Percentiles rank a stretch among this genome's conserved stretches.
These are phyloP conservation scores for Yamadazyma sp. DNA, from an alignment of 805 yeast species.

Conservation along the genomic window DNA sequence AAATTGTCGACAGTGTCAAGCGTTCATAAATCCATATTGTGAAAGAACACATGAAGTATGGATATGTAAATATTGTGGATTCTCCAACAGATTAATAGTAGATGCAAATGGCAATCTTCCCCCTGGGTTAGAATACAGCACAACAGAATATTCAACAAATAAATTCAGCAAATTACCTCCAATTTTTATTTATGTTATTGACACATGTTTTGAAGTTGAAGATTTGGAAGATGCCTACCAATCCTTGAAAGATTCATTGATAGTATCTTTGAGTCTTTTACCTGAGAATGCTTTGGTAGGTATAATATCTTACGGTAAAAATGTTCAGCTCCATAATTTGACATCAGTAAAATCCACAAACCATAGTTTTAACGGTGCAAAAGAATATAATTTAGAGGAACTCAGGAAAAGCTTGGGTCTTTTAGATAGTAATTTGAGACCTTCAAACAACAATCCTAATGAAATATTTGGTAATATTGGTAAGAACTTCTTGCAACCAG, in stretches of 20 bases:
- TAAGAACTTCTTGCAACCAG: slow-evolving; percentile 60
- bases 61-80: slow-evolving; percentile 81
- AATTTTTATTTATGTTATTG: slow-evolving; percentile 79
- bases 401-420: slow-evolving; percentile 50
- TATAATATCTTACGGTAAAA: slow-evolving; percentile 83
- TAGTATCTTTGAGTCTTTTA: slow-evolving; percentile 64
- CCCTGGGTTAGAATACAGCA: slow-evolving; percentile 69
- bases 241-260: slow-evolving; percentile 73
- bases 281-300: slow-evolving; percentile 92
- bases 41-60: slow-evolving; percentile 72
- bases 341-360: slow-evolving; percentile 2
- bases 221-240: slow-evolving; percentile 76
- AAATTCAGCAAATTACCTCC: slow-evolving; percentile 86
- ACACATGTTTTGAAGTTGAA: slow-evolving; percentile 60
- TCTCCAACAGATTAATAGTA: slow-evolving; percentile 60
- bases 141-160: slow-evolving; percentile 81
- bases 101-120: slow-evolving; percentile 48
- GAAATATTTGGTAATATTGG: slow-evolving; percentile 32
- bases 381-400: slow-evolving; percentile 75
- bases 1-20: slow-evolving; percentile 57
- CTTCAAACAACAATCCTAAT: slow-evolving; percentile 11
- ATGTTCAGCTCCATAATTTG: slow-evolving; percentile 80
- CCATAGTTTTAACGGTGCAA: slow-evolving; percentile 83
- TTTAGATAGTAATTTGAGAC: slow-evolving; percentile 22
- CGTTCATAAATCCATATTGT: slow-evolving; percentile 82